These are phyloP conservation scores for Saccharomycopsis oosterbeekiorum DNA, from an alignment of 805 yeast species.

Conservation along the genomic window DNA sequence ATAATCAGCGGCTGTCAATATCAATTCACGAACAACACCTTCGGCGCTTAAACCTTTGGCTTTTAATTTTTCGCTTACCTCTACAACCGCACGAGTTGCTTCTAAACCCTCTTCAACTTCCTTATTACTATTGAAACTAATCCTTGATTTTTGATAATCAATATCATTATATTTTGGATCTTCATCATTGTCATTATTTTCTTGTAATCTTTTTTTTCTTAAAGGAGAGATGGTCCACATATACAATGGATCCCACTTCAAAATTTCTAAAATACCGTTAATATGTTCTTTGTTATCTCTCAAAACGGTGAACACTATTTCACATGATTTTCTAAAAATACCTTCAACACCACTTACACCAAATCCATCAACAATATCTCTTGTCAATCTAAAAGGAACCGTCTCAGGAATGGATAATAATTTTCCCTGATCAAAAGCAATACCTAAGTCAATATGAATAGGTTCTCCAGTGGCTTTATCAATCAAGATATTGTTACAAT, in stretches of 20 bases:
- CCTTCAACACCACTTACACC: conserved; percentile 86
- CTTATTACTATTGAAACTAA: not conserved
- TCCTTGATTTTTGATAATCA: not conserved
- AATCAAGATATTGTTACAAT: conserved; percentile 79
- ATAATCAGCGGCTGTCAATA: conserved; percentile 63
- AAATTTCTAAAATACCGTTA: conserved; percentile 70
- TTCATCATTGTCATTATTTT: conserved; percentile 16
- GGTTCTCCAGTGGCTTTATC: conserved; percentile 83
- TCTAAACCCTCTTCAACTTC: conserved; percentile 43
- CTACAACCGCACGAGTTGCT: conserved; percentile 68
- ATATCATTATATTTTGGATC: not conserved
- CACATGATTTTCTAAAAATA: conserved; percentile 61
- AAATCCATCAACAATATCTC: conserved; percentile 88
- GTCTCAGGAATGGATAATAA: conserved; percentile 79
- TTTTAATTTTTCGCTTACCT: conserved; percentile 58
- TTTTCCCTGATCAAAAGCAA: conserved; percentile 92
- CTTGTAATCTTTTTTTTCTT: conserved; percentile 45
- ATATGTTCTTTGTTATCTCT: conserved; percentile 60
- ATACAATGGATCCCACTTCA: conserved; percentile 87
- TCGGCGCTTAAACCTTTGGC: conserved; percentile 68
- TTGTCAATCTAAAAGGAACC: conserved; percentile 85
- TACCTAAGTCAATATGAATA: conserved; percentile 91
- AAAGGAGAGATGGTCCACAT: conserved; percentile 84
- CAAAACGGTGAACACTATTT: conserved; percentile 58
- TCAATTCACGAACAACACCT: conserved; percentile 73